Evolutionary conservation across 352 stramenopile genomes (phyloP).

Genomic region (Aphanomyces cochlioides): DNA sequence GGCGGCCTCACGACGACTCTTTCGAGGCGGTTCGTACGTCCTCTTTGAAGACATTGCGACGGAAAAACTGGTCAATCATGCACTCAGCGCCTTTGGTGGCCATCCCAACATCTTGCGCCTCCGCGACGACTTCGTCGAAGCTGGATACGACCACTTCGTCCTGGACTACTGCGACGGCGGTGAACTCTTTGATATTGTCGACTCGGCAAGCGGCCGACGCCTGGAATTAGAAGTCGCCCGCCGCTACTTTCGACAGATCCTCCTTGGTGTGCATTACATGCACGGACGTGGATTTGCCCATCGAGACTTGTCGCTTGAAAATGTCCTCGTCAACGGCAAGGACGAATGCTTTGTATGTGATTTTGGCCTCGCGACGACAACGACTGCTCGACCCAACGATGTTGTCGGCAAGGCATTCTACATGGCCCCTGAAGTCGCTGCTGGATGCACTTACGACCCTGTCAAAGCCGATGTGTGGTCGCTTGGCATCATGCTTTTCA

Average conservation of each 20-base stretch:
- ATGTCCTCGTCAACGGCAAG: slow-evolving; percentile 77
- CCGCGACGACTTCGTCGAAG: slow-evolving; percentile 73
- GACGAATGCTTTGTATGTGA: slow-evolving; percentile 71
- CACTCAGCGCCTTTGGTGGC: slow-evolving; percentile 55
- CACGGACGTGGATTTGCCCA: slow-evolving; percentile 70
- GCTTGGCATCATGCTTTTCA: slow-evolving; percentile 57
- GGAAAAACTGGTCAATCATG: slow-evolving; percentile 64
- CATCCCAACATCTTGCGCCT: slow-evolving; percentile 61
- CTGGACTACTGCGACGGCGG: slow-evolving; percentile 66
- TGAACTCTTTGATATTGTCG: slow-evolving; percentile 58
- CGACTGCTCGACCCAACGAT: not conserved
- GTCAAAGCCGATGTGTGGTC: slow-evolving; percentile 59
- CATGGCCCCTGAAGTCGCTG: slow-evolving; percentile 56
- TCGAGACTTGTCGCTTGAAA: slow-evolving; percentile 89
- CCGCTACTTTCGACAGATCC: slow-evolving; percentile 71
- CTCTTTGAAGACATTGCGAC: slow-evolving; percentile 76
- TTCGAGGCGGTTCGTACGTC: slow-evolving; percentile 47
- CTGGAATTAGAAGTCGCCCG: slow-evolving; percentile 55
- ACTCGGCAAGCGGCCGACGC: slow-evolving; percentile 37
- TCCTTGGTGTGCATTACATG: slow-evolving; percentile 62
- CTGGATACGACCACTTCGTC: slow-evolving; percentile 75
- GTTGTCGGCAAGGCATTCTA: slow-evolving; percentile 56
- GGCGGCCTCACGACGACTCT: slow-evolving; percentile 50
- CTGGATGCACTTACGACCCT: slow-evolving; percentile 40
- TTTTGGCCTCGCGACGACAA: slow-evolving; percentile 50